A percentile compares a stretch with the other conserved stretches of the same genome.
phyloP scores from a whole-genome alignment of 345 rosid genomes.

The Raphanus sativus region DNA sequence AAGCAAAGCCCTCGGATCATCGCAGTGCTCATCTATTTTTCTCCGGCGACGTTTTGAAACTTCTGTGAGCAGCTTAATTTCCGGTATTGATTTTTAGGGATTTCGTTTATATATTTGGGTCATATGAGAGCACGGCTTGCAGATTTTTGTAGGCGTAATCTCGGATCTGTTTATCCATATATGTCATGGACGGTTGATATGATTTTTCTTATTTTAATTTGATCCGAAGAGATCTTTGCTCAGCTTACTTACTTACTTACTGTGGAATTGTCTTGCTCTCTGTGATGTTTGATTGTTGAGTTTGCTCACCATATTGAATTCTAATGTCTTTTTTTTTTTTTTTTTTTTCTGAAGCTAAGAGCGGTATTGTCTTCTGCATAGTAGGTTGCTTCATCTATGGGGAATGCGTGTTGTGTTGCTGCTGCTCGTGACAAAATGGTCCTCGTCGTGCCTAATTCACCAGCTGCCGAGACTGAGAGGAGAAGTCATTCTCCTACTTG shows the following conservation, averaged over 20 bases:
- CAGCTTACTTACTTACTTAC: no score
- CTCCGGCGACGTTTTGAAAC: conserved; percentile 12
- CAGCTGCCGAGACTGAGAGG: background rate
- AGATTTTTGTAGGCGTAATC: conserved; percentile 38
- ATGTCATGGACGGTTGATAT: no score
- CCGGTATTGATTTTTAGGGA: conserved; percentile 19
- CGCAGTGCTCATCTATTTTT: conserved; percentile 15
- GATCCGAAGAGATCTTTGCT: no score
- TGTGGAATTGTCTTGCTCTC: no score
- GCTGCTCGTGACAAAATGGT: background rate
- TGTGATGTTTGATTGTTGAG: background rate
- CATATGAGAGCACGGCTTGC: conserved; percentile 33
- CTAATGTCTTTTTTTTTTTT: background rate
- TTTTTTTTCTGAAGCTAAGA: background rate
- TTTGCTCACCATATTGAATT: background rate
- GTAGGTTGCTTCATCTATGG: background rate
- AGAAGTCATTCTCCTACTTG: background rate
- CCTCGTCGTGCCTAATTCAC: background rate
- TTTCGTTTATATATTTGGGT: conserved; percentile 7
- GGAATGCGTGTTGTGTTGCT: background rate
- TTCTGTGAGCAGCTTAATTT: conserved; percentile 6
- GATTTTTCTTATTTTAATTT: no score
- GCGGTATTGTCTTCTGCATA: background rate
- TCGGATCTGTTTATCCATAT: conserved; percentile 58
- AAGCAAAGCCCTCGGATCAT: conserved; percentile 32